Evolutionary conservation across 148 eudicot species (phyloP).

Genomic region (Fagopyrum homotropicum): DNA sequence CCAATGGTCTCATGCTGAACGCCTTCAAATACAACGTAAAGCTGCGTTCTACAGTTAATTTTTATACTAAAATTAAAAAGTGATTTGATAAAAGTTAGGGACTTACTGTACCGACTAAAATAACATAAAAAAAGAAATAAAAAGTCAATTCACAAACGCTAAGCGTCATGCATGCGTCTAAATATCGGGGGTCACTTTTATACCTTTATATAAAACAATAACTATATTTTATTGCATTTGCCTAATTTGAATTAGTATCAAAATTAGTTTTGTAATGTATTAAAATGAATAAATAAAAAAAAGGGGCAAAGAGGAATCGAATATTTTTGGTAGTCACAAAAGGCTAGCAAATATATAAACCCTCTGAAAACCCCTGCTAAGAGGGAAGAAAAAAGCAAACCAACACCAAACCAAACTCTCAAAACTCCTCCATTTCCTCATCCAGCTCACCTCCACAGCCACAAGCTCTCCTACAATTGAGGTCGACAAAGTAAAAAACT

Average conservation of each 20-base stretch:
- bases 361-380: slow-evolving; percentile 1
- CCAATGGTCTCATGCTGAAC: no score
- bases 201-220: no score
- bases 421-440: not conserved
- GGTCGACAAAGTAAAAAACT: not conserved
- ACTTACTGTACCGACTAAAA: no score
- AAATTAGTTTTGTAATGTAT: not conserved
- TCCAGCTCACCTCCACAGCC: not conserved
- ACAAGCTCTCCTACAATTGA: not conserved
- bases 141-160: no score
- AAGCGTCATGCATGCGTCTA: no score
- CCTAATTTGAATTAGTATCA: not conserved
- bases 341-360: slow-evolving; percentile 8
- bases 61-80: no score
- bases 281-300: not conserved
- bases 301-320: slow-evolving; percentile 5
- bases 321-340: not conserved
- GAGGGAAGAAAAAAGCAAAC: not conserved
- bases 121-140: no score
- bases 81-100: no score
- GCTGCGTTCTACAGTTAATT: no score
- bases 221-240: not conserved
- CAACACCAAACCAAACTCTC: slow-evolving; percentile 1
- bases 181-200: no score
- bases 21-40: no score